Conservation (phyloP, 163 green algal genomes). For the Chlorella variabilis region DNA sequence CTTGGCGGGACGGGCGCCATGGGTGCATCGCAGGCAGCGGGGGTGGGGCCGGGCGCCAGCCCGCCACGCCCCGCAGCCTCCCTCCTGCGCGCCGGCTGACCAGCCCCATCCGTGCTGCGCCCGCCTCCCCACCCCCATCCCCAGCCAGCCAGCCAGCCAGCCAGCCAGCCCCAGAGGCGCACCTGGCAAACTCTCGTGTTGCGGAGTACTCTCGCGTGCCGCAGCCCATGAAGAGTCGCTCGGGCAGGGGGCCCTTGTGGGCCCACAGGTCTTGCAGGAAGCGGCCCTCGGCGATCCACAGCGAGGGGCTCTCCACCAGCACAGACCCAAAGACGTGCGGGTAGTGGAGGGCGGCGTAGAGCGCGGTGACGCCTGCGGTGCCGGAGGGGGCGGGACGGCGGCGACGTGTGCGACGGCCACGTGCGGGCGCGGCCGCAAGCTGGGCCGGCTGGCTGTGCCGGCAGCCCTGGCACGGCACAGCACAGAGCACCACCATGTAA, state of each 20-base stretch:
- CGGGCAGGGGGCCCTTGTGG: constrained; percentile 45
- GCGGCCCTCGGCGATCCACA: constrained; percentile 54
- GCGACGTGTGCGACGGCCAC: too few relatives aligned
- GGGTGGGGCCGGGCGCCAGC: too few relatives aligned
- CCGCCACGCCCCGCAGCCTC: too few relatives aligned
- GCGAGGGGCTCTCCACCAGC: constrained; percentile 50
- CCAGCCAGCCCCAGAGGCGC: neutral
- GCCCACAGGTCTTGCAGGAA: constrained; percentile 48
- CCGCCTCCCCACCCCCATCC: too few relatives aligned
- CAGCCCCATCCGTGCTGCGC: too few relatives aligned
- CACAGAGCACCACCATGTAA: too few relatives aligned
- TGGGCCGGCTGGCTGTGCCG: too few relatives aligned
- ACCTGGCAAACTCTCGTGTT: constrained; percentile 52
- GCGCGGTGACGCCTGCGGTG: constrained; percentile 48
- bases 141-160: too few relatives aligned
- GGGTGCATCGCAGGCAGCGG: neutral
- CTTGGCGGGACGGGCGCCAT: neutral
- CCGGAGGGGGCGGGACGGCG: too few relatives aligned
- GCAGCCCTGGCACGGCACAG: too few relatives aligned
- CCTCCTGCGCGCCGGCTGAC: too few relatives aligned
- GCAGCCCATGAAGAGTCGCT: constrained; percentile 59
- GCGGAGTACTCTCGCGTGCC: constrained; percentile 61
- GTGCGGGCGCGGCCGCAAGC: too few relatives aligned
- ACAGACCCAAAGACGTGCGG: constrained; percentile 53
- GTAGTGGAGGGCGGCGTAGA: constrained; percentile 52